Evolutionary conservation across 805 yeast species (phyloP).

Genomic region (Ogataea corticis): DNA sequence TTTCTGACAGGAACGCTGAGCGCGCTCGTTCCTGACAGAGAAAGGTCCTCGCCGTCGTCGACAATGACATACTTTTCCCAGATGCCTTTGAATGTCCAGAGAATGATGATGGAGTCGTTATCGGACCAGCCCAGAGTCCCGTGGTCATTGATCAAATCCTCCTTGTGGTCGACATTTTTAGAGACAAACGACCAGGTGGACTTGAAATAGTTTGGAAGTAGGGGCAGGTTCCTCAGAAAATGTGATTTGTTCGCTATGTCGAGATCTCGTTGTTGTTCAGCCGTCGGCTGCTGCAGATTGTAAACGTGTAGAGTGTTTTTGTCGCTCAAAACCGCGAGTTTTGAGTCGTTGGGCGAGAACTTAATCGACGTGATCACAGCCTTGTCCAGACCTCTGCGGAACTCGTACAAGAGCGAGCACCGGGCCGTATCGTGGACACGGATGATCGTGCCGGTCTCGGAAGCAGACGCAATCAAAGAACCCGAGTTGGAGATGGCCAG

Average conservation of each 20-base stretch:
- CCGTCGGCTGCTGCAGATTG: constrained; percentile 41
- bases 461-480: constrained; percentile 73
- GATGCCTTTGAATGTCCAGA: constrained; percentile 71
- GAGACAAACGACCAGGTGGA: constrained; percentile 90
- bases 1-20: constrained; percentile 1
- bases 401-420: constrained; percentile 75
- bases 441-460: constrained; percentile 79
- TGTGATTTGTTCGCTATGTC: constrained; percentile 56
- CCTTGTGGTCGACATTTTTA: constrained; percentile 47
- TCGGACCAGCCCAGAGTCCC: constrained; percentile 76
- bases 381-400: constrained; percentile 85
- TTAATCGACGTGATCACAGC: constrained; percentile 82
- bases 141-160: constrained; percentile 31
- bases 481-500: constrained; percentile 65
- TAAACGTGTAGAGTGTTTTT: constrained; percentile 88
- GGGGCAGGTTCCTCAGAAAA: constrained; percentile 59
- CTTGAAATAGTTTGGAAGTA: constrained; percentile 65
- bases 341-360: constrained; percentile 73
- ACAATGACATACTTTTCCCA: constrained; percentile 86
- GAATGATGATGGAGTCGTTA: constrained; percentile 67
- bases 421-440: constrained; percentile 69
- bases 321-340: constrained; percentile 83
- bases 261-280: constrained; percentile 24
- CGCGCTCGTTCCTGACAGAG: constrained; percentile 2
- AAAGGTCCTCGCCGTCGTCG: constrained; percentile 41